These are phyloP conservation scores for Solanum clarkiae DNA, from an alignment of 257 asterid genomes.

Conservation along the genomic window DNA sequence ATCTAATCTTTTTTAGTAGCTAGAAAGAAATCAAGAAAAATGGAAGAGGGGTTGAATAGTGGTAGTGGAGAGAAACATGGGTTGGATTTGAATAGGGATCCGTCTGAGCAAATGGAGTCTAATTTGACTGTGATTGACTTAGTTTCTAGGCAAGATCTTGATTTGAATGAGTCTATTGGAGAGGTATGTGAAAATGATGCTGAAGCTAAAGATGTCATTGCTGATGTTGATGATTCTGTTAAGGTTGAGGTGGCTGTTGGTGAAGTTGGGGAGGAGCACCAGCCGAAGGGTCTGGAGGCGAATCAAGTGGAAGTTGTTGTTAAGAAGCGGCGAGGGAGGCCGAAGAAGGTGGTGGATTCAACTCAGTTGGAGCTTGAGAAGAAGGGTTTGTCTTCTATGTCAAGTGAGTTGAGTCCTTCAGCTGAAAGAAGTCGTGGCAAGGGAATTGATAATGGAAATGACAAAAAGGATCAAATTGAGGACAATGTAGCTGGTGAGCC, in stretches of 20 bases:
- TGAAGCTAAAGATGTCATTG: not conserved
- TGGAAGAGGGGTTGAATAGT: slow-evolving; percentile 20
- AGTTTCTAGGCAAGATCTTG: slow-evolving; percentile 1
- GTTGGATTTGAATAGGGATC: slow-evolving; percentile 23
- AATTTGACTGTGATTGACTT: not conserved
- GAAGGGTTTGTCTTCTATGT: not conserved
- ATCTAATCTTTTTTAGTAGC: not conserved
- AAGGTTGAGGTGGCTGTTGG: not conserved
- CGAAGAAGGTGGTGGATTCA: not conserved
- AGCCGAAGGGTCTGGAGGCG: not conserved
- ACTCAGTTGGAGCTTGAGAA: not conserved
- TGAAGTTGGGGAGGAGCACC: not conserved
- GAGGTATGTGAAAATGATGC: not conserved
- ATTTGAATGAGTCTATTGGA: not conserved
- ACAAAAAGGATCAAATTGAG: not conserved
- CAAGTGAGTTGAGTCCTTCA: not conserved
- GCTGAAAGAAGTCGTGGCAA: not conserved
- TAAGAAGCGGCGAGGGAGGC: not conserved
- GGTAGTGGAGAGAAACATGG: slow-evolving; percentile 1
- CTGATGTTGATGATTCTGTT: not conserved
- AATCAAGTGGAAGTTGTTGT: not conserved
- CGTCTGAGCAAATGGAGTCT: slow-evolving; percentile 5
- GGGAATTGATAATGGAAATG: not conserved
- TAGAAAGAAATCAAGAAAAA: not conserved
- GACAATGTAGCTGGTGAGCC: slow-evolving; percentile 1